These are phyloP conservation scores for Mycena maculata DNA, from an alignment of 768 basidiomycete species.

Conservation along the genomic window DNA sequence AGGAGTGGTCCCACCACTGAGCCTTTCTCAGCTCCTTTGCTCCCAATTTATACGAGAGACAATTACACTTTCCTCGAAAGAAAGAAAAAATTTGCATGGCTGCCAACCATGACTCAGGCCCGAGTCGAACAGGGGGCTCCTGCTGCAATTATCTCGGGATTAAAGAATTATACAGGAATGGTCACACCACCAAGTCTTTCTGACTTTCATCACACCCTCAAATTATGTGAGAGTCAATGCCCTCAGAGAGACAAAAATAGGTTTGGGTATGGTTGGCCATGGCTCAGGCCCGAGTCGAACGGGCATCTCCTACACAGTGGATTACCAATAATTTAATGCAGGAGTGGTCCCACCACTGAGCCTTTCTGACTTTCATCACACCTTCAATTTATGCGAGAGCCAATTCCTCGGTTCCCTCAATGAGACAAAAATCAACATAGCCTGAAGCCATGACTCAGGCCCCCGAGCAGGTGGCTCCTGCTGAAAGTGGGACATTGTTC, in stretches of 20 bases:
- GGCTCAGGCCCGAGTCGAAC: slow-evolving; percentile 6
- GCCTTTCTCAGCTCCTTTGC: not conserved
- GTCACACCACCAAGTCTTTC: not conserved
- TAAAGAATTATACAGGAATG: not conserved
- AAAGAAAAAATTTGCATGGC: too few relatives aligned
- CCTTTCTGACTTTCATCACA: not conserved
- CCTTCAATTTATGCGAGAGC: not conserved
- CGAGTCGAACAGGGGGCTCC: not conserved
- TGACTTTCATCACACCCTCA: not conserved
- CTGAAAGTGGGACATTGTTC: too few relatives aligned
- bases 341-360: not conserved
- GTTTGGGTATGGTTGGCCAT: too few relatives aligned
- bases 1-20: not conserved
- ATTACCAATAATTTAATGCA: not conserved
- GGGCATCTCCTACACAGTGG: not conserved
- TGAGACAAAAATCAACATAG: too few relatives aligned
- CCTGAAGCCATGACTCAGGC: slow-evolving; percentile 5
- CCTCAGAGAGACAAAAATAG: too few relatives aligned
- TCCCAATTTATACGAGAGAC: not conserved
- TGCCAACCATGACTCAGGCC: slow-evolving; percentile 4
- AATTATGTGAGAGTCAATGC: too few relatives aligned
- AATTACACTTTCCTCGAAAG: too few relatives aligned
- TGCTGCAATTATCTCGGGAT: not conserved
- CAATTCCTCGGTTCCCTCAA: too few relatives aligned
- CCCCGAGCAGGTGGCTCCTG: not conserved